A percentile compares a stretch with the other conserved stretches of the same genome.
Conservation (phyloP, 305 asterid species). For the Solanum hybrid region DNA sequence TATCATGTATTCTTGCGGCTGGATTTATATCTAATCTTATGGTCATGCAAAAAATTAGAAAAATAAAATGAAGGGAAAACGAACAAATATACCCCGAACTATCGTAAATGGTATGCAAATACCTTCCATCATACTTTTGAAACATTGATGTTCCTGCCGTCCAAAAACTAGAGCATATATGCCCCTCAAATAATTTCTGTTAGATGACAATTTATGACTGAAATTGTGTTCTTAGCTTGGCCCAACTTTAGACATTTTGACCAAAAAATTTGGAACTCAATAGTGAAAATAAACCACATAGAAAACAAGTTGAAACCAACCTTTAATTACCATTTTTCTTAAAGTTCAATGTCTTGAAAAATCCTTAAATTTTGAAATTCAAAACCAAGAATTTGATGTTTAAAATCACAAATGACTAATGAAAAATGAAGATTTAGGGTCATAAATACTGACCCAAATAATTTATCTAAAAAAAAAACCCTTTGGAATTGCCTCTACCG, state of each 20-base stretch:
- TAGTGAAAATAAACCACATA: background rate
- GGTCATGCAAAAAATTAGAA: background rate
- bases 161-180: too few species aligned
- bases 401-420: too few species aligned
- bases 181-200: too few species aligned
- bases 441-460: background rate
- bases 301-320: background rate
- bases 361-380: background rate
- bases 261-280: background rate
- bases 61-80: background rate
- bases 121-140: too few species aligned
- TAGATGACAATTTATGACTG: background rate
- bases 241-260: background rate
- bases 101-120: too few species aligned
- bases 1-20: background rate
- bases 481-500: too few species aligned
- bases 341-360: background rate
- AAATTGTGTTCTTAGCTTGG: background rate
- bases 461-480: background rate
- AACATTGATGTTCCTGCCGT: too few species aligned
- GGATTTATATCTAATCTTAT: too few species aligned
- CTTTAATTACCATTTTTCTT: background rate
- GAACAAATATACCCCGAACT: too few species aligned
- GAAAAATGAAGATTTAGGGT: background rate
- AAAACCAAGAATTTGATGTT: background rate